These are phyloP conservation scores for Brassica incana DNA, from an alignment of 345 rosid species.

Conservation along the genomic window DNA sequence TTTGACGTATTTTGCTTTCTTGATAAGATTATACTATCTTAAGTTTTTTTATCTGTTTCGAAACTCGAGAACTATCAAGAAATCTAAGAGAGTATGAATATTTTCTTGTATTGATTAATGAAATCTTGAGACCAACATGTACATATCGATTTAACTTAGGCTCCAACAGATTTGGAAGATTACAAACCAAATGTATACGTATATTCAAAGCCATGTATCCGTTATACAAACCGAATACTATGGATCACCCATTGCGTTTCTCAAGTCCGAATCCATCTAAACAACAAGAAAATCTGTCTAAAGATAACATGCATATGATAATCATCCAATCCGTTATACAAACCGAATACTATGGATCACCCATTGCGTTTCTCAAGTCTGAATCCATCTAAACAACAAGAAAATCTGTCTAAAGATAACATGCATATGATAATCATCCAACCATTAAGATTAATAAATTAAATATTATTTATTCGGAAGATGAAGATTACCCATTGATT, in stretches of 20 bases:
- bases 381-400: background rate
- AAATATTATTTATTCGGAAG: background rate
- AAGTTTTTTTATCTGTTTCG: background rate
- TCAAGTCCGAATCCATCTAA: background rate
- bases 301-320: background rate
- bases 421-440: too few species aligned
- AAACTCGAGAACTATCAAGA: background rate
- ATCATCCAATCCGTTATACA: too few species aligned
- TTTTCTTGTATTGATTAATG: background rate
- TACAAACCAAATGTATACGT: background rate
- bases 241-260: background rate
- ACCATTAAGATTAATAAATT: slow-evolving; percentile 4
- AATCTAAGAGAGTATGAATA: background rate
- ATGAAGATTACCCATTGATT: background rate
- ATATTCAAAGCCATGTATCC: background rate
- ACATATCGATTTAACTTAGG: too few species aligned
- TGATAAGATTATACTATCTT: background rate
- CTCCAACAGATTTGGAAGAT: too few species aligned
- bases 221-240: background rate
- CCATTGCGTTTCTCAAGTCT: background rate
- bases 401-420: background rate
- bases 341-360: background rate
- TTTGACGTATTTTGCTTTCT: slow-evolving; percentile 8
- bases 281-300: background rate
- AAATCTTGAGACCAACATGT: background rate